These are phyloP conservation scores for Penicillium oxalicum DNA, from an alignment of 2,329 filamentous ascomycete genomes.

Conservation along the genomic window DNA sequence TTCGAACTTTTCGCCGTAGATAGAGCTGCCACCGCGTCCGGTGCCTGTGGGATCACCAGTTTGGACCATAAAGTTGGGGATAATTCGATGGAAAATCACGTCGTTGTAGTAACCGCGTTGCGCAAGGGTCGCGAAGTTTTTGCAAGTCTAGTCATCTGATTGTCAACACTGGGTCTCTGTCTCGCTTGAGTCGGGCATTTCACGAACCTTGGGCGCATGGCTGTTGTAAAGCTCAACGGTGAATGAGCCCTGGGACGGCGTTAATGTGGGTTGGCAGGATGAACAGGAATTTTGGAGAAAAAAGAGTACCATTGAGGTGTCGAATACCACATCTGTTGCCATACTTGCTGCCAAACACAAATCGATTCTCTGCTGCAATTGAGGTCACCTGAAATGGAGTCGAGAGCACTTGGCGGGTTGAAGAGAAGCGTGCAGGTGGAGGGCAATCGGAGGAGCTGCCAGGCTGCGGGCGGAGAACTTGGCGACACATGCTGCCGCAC, in stretches of 20 bases:
- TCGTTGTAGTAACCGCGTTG: slow-evolving; percentile 81
- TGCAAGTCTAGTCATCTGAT: slow-evolving; percentile 57
- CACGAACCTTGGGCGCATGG: slow-evolving; percentile 66
- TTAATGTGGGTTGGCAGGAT: slow-evolving; percentile 11
- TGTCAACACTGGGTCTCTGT: slow-evolving; percentile 11
- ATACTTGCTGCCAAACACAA: slow-evolving; percentile 41
- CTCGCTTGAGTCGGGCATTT: neutral
- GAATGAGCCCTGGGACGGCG: slow-evolving; percentile 62
- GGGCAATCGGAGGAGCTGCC: slow-evolving; percentile 1
- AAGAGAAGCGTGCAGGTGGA: neutral
- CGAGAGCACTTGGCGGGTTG: no score
- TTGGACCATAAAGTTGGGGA: slow-evolving; percentile 94
- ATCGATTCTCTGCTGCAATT: no score
- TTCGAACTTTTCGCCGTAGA: slow-evolving; percentile 89
- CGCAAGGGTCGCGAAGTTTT: slow-evolving; percentile 77
- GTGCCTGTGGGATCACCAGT: slow-evolving; percentile 91
- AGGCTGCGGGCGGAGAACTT: slow-evolving; percentile 11
- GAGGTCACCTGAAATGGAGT: no score
- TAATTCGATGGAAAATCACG: slow-evolving; percentile 87
- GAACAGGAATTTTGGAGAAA: neutral
- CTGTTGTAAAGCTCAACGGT: slow-evolving; percentile 81
- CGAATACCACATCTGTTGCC: slow-evolving; percentile 71
- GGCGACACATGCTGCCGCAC: slow-evolving; percentile 10
- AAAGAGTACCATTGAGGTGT: slow-evolving; percentile 72
- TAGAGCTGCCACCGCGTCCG: slow-evolving; percentile 78